A percentile compares a stretch with the other conserved stretches of the same genome.
Evolutionary conservation across 805 yeast genomes (phyloP).

Genomic region (Brettanomyces bruxellensis): DNA sequence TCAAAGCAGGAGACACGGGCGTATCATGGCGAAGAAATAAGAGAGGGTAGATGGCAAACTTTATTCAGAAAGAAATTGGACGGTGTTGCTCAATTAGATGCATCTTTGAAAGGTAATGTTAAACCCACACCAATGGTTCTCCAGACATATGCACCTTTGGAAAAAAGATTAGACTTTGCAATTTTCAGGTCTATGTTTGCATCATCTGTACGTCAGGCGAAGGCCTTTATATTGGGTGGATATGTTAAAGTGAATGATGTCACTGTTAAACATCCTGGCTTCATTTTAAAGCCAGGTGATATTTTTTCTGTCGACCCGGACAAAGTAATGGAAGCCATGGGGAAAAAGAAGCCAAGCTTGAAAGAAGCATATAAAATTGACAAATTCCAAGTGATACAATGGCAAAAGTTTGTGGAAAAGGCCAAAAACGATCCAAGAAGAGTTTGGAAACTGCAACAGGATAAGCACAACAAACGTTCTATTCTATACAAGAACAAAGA

Average conservation of each 20-base stretch:
- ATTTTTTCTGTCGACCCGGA: slow-evolving; percentile 79
- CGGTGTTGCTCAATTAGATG: slow-evolving; percentile 84
- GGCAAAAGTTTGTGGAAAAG: slow-evolving; percentile 63
- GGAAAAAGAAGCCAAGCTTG: slow-evolving; percentile 72
- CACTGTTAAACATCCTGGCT: slow-evolving; percentile 69
- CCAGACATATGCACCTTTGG: slow-evolving; percentile 84
- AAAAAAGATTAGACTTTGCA: slow-evolving; percentile 84
- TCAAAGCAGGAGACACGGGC: slow-evolving; percentile 89
- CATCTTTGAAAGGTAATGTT: slow-evolving; percentile 55
- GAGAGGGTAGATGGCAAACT: slow-evolving; percentile 74
- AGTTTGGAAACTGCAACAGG: slow-evolving; percentile 42
- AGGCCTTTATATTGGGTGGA: slow-evolving; percentile 76
- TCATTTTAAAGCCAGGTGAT: slow-evolving; percentile 74
- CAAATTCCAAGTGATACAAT: slow-evolving; percentile 58
- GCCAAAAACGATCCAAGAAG: slow-evolving; percentile 50
- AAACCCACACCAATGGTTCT: slow-evolving; percentile 71
- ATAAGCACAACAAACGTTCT: slow-evolving; percentile 34
- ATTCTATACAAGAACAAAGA: slow-evolving; percentile 15
- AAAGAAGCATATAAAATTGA: slow-evolving; percentile 62
- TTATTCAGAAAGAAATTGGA: slow-evolving; percentile 62
- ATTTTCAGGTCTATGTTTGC: slow-evolving; percentile 90
- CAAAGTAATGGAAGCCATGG: slow-evolving; percentile 76
- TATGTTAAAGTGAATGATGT: slow-evolving; percentile 82
- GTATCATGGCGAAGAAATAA: slow-evolving; percentile 90
- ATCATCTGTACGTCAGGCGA: slow-evolving; percentile 86